Evolutionary conservation across 805 yeast genomes (phyloP), one percentile per base, ranked within the genome.

Genomic region (Nakazawaea ishiwadae): DNA sequence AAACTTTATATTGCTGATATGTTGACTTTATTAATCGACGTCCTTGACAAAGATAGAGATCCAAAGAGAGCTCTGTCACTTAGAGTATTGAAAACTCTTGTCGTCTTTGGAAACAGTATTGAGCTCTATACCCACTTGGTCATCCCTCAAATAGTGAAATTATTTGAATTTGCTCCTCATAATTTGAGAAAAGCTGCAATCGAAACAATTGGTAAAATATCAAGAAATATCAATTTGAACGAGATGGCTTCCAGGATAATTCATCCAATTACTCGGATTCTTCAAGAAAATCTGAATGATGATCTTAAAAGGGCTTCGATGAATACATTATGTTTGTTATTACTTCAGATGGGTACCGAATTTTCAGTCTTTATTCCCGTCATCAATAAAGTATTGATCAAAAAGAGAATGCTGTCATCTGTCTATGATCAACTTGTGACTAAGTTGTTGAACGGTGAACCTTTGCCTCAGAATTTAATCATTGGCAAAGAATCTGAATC

Each of bases 171-270:
- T 47, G 71, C 79, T 1, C 80, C 89, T 1, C 65, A 79, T 1
- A 65, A 66, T 12, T 69, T 91, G 26, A 68, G 87, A 42, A 75
- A 73, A 44, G 79, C 85, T 33, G 89, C 97, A 0, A 81, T 93
- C 42, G 82, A 81, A 36, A 79, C 96, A 0, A 68, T 93, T 32
- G 96, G 96, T 0, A 83, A 84, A 52, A 60, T 93, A 20, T 79
- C 96, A 1, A 80, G 78, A 50, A 74, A 69, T 29, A 81, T 91
- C 4, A 74, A 79, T 46, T 64, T 93, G 42, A 79, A 79, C 43
- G 98, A 91, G 50, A 83, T 89, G 87, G 82, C 96, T 0, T 84
- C 96, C 1, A 69, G 96, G 48, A 84, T 93, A 38, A 77, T 93
- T 20, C 97, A 91, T 51, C 91, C 97, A 1, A 60, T 93, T 10